Percentiles rank a stretch among this genome's conserved stretches.
These are phyloP conservation scores for Phytophthora tubulina DNA, from an alignment of 352 stramenopile genomes.

Conservation along the genomic window DNA sequence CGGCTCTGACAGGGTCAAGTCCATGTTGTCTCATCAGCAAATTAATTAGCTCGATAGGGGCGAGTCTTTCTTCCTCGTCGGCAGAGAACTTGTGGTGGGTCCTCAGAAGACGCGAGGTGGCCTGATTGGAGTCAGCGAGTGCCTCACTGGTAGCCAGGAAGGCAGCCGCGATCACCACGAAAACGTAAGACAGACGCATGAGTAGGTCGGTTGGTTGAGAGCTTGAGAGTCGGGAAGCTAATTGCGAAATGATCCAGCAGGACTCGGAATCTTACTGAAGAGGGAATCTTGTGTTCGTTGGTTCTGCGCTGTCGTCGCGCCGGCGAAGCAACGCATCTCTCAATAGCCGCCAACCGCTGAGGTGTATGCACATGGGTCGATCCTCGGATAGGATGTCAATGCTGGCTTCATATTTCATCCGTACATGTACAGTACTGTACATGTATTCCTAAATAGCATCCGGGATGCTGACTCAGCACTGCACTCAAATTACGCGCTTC, in stretches of 20 bases:
- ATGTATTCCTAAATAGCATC: too few relatives aligned
- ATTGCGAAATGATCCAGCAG: background rate
- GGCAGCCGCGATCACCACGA: background rate
- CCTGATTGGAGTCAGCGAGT: background rate
- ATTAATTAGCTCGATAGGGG: background rate
- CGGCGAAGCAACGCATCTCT: too few relatives aligned
- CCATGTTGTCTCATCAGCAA: background rate
- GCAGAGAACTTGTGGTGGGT: background rate
- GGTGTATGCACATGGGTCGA: too few relatives aligned
- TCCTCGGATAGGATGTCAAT: too few relatives aligned
- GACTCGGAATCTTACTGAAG: too few relatives aligned
- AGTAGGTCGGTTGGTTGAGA: background rate
- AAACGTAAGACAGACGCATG: background rate
- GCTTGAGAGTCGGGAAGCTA: background rate
- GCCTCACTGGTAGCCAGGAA: background rate
- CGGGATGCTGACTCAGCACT: too few relatives aligned
- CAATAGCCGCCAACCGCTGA: too few relatives aligned
- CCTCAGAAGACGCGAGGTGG: background rate
- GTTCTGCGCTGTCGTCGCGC: too few relatives aligned
- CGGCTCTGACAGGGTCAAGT: background rate
- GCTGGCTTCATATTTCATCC: too few relatives aligned
- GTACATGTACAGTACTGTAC: too few relatives aligned
- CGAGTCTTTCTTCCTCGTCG: background rate
- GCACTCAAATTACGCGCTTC: too few relatives aligned
- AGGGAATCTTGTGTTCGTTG: too few relatives aligned